phyloP scores from a whole-genome alignment of 352 stramenopile species.

The Globisporangium irregulare region DNA sequence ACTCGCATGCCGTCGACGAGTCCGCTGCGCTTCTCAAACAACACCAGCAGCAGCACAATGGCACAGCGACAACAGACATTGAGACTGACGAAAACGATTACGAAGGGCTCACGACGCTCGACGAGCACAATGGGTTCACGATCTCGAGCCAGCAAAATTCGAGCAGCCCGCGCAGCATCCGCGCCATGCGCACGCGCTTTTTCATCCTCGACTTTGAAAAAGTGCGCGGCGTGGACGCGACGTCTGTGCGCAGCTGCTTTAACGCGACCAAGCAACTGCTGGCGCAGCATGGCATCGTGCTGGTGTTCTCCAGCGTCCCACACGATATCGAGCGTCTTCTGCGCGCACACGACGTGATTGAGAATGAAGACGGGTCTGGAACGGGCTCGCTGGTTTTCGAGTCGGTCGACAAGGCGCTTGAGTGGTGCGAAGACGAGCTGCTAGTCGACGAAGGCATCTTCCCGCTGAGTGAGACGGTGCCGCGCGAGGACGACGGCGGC shows the following conservation, averaged over 20 bases:
- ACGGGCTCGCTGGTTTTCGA: constrained; percentile 77
- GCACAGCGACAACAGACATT: not conserved
- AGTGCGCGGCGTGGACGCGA: constrained; percentile 88
- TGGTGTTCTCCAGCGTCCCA: constrained; percentile 76
- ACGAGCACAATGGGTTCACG: constrained; percentile 40
- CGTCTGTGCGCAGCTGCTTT: constrained; percentile 84
- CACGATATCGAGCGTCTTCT: constrained; percentile 67
- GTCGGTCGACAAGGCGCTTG: constrained; percentile 76
- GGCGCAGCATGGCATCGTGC: constrained; percentile 65
- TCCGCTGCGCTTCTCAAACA: not conserved
- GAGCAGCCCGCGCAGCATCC: constrained; percentile 31
- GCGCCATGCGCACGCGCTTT: constrained; percentile 74
- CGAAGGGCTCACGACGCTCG: constrained; percentile 63
- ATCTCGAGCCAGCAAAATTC: constrained; percentile 22
- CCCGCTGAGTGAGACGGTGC: constrained; percentile 54
- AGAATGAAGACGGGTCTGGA: constrained; percentile 49
- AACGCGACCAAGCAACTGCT: constrained; percentile 83
- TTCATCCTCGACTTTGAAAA: constrained; percentile 90
- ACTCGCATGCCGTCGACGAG: constrained; percentile 9
- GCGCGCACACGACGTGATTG: constrained; percentile 78
- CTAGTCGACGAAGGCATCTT: constrained; percentile 67
- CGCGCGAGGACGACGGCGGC: constrained; percentile 26
- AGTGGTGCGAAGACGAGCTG: constrained; percentile 86
- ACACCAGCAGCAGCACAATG: constrained; percentile 3
- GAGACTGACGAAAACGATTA: constrained; percentile 4